Percentiles rank a stretch among this genome's conserved stretches.
Evolutionary conservation across 2,329 filamentous ascomycete species (phyloP).

Genomic region (Alternaria postmessia): DNA sequence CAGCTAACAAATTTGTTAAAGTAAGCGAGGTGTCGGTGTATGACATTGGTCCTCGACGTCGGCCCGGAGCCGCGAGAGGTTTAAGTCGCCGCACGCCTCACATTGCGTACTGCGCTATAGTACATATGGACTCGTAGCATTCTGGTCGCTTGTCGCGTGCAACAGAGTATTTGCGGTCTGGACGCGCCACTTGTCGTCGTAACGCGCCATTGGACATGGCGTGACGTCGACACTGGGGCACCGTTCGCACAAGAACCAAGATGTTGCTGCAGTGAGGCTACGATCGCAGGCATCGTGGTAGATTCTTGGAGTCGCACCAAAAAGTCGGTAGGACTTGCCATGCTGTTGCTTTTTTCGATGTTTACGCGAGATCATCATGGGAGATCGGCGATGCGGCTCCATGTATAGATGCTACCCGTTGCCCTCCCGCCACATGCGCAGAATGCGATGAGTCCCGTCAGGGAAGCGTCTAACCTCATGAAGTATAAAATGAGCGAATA

Average conservation of each 20-base stretch:
- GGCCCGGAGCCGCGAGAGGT: slow-evolving; percentile 41
- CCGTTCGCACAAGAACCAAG: slow-evolving; percentile 6
- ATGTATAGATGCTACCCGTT: slow-evolving; percentile 20
- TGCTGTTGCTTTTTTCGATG: slow-evolving; percentile 23
- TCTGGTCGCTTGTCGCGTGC: slow-evolving; percentile 32
- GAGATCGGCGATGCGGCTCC: slow-evolving; percentile 32
- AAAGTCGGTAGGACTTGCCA: slow-evolving; percentile 14
- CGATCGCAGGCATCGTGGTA: slow-evolving; percentile 19
- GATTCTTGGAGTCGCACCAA: slow-evolving; percentile 4
- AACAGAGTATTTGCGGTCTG: slow-evolving; percentile 36
- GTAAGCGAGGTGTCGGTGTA: slow-evolving; percentile 36
- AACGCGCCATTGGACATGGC: slow-evolving; percentile 33
- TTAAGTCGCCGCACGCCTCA: slow-evolving; percentile 43
- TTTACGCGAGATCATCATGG: slow-evolving; percentile 20
- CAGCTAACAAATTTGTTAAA: slow-evolving; percentile 45
- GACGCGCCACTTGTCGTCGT: slow-evolving; percentile 37
- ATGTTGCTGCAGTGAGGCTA: slow-evolving; percentile 21
- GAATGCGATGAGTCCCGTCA: slow-evolving; percentile 22
- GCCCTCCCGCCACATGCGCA: slow-evolving; percentile 43
- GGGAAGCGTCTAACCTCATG: slow-evolving; percentile 14
- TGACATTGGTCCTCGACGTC: slow-evolving; percentile 41
- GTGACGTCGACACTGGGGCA: slow-evolving; percentile 28
- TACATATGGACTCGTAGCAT: slow-evolving; percentile 25
- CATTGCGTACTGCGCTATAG: slow-evolving; percentile 27
- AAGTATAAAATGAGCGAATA: slow-evolving; percentile 17